Evolutionary conservation across 768 basidiomycete species (phyloP).

Genomic region (Melanogaster broomeanus): DNA sequence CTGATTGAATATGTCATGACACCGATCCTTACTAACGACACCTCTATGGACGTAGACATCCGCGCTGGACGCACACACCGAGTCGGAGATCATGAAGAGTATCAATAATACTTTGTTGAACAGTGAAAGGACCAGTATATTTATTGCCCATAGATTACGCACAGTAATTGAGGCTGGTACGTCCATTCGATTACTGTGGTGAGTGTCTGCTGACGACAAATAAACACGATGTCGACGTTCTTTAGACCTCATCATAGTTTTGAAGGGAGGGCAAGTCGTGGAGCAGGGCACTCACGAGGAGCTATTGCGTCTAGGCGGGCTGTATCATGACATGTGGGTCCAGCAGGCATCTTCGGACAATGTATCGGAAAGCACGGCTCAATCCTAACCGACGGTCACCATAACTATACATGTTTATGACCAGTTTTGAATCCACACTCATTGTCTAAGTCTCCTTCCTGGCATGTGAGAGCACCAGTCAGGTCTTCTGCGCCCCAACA

Average conservation of each 20-base stretch:
- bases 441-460: not conserved
- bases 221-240: not conserved
- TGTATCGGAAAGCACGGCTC: conserved; percentile 15
- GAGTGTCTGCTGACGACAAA: not conserved
- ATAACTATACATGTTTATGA: not conserved
- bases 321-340: conserved; percentile 84
- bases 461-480: too few relatives aligned
- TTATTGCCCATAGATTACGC: conserved; percentile 91
- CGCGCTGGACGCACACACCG: conserved; percentile 93
- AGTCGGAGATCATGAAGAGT: conserved; percentile 92
- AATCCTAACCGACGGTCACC: not conserved
- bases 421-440: not conserved
- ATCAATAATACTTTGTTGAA: conserved; percentile 79
- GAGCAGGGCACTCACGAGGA: conserved; percentile 95
- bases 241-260: conserved; percentile 88
- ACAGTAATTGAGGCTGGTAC: conserved; percentile 89
- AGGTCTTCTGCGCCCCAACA: too few relatives aligned
- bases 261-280: conserved; percentile 86
- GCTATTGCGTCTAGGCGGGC: conserved; percentile 65
- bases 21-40: conserved; percentile 3
- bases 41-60: conserved; percentile 64
- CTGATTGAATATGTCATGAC: not conserved
- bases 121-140: conserved; percentile 87
- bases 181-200: conserved; percentile 18
- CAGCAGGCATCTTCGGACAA: conserved; percentile 57